Evolutionary conservation across 2,329 filamentous ascomycete genomes (phyloP).

Genomic region (Fonsecaea nubica): DNA sequence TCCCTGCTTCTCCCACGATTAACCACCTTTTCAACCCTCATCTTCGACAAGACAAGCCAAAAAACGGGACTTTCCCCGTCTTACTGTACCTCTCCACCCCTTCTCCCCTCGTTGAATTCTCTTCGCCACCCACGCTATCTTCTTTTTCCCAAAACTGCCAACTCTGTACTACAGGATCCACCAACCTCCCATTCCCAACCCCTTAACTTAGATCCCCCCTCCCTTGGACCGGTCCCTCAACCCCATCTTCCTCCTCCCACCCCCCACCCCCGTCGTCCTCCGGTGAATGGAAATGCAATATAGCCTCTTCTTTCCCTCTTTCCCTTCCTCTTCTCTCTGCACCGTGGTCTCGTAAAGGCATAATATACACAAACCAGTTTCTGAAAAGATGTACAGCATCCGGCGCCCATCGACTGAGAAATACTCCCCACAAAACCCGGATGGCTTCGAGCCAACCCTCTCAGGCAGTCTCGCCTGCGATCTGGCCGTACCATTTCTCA

Average conservation of each 20-base stretch:
- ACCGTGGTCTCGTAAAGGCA: conserved; percentile 8
- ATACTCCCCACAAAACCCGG: not conserved
- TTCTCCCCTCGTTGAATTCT: conserved; percentile 1
- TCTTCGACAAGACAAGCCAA: not conserved
- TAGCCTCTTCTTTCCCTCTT: not conserved
- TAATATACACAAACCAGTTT: conserved; percentile 8
- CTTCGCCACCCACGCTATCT: conserved; percentile 1
- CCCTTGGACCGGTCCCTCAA: conserved; percentile 11
- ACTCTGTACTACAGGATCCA: conserved; percentile 10
- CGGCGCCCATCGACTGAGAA: not conserved
- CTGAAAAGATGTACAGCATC: not conserved
- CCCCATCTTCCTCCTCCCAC: no score
- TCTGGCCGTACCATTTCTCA: conserved; percentile 62
- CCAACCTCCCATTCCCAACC: not conserved
- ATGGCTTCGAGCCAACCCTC: not conserved
- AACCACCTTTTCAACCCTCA: conserved; percentile 2
- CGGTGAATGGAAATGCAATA: not conserved
- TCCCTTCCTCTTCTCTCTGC: not conserved
- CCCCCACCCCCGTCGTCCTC: not conserved
- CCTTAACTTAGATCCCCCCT: conserved; percentile 5
- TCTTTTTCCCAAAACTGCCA: not conserved
- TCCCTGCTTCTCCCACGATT: conserved; percentile 7
- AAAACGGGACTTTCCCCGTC: not conserved
- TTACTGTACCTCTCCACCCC: conserved; percentile 1
- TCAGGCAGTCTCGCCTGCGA: conserved; percentile 42